Evolutionary conservation across 2,329 filamentous ascomycete species (phyloP), one percentile per base, ranked within the genome.

Genomic region (Claviceps quebecensis): DNA sequence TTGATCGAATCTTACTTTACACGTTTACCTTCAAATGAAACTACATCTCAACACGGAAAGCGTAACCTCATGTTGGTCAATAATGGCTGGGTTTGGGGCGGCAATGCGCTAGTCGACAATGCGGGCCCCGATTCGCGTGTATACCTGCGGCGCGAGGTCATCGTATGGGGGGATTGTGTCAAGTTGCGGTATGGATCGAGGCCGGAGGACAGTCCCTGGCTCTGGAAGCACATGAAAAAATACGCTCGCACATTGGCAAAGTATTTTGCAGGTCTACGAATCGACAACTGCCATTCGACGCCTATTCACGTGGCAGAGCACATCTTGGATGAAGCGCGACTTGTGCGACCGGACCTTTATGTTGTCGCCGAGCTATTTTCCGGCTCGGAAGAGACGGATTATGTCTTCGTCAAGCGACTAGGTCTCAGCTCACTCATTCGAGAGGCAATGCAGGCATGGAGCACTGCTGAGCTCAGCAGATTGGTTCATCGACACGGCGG

Each of bases 11-110:
- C 86, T 0, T 98, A 98, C 70, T 98, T 98, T 67, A 97, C 93
- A 0, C 81, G 91, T 29, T 73, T 98, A 41, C 87, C 90, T 1
- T 65, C 77, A 34, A 95, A 95, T 59, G 80, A 85, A 11, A 80
- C 76, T 11, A 95, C 93, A 0, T 76, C 81, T 55, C 83, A 87
- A 61, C 84, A 94, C 61, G 82, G 82, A 52, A 75, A 82, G 1
- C 83, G 84, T 52, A 84, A 89, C 44, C 75, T 95, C 45, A 87
- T 87, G 2, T 71, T 98, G 49, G 90, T 84, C 41, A 97, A 97
- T 69, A 98, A 98, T 63, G 93, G 93, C 44, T 98, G 93, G 93
- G 90, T 98, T 8, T 98, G 93, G 93, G 91, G 87, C 53, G 91
- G 91, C 5, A 94, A 97, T 68, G 91, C 93, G 1, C 78, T 97